These are phyloP conservation scores for Leishmania lainsoni DNA, from an alignment of 208 protist genomes.

Conservation along the genomic window DNA sequence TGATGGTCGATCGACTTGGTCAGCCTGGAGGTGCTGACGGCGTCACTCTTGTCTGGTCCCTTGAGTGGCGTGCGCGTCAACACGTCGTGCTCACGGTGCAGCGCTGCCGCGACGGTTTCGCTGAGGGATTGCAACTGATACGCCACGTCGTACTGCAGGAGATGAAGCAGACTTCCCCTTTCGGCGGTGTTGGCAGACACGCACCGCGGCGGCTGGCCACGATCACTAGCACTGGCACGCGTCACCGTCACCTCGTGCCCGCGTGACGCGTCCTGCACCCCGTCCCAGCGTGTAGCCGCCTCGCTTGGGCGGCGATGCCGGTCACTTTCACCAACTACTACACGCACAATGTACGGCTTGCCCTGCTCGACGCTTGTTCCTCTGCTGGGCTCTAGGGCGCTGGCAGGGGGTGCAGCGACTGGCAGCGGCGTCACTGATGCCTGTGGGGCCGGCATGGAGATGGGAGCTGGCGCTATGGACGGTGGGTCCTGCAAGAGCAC, in stretches of 20 bases:
- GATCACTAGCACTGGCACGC: neutral
- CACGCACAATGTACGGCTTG: conserved; percentile 86
- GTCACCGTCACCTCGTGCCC: neutral
- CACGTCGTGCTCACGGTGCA: conserved; percentile 63
- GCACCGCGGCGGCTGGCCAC: neutral
- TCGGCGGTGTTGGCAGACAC: conserved; percentile 32
- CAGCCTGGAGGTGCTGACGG: conserved; percentile 33
- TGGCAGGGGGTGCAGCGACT: neutral
- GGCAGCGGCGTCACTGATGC: neutral
- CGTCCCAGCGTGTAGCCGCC: neutral
- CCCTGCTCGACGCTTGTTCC: conserved; percentile 16
- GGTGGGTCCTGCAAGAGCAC: conserved; percentile 35
- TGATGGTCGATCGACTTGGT: conserved; percentile 23
- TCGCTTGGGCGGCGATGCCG: conserved; percentile 1
- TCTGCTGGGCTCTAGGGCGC: neutral
- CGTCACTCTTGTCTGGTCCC: conserved; percentile 22
- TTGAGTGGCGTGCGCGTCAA: conserved; percentile 45
- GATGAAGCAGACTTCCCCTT: conserved; percentile 60
- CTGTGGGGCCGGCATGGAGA: too few species aligned
- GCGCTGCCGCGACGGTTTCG: conserved; percentile 54
- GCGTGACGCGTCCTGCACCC: neutral
- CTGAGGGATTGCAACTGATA: conserved; percentile 86
- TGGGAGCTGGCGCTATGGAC: neutral
- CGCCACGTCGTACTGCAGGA: conserved; percentile 80
- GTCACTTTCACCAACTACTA: conserved; percentile 59